phyloP scores from a whole-genome alignment of 192 early-diverging fungal species.

The Thamnidium elegans region DNA sequence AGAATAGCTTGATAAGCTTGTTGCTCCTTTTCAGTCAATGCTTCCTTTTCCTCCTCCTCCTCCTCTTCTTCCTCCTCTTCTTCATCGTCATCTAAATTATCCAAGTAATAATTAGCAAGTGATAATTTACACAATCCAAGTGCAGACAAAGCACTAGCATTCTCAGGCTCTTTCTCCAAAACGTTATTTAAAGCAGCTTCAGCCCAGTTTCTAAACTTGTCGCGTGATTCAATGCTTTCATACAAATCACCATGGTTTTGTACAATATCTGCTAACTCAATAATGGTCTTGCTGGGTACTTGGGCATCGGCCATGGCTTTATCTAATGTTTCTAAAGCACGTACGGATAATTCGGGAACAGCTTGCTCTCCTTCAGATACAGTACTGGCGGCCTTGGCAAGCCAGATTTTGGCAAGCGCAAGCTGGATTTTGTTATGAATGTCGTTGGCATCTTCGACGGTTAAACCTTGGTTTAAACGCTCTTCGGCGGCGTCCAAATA shows the following conservation, averaged over 20 bases:
- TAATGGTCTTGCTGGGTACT: neutral
- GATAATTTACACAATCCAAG: constrained; percentile 28
- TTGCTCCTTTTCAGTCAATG: constrained; percentile 21
- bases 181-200: constrained; percentile 8
- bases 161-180: constrained; percentile 4
- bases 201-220: constrained; percentile 21
- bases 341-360: constrained; percentile 14
- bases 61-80: constrained; percentile 18
- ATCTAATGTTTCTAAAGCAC: constrained; percentile 13
- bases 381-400: constrained; percentile 18
- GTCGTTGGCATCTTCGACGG: neutral
- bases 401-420: constrained; percentile 17
- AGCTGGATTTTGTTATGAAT: constrained; percentile 8
- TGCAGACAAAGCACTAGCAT: constrained; percentile 23
- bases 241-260: constrained; percentile 30
- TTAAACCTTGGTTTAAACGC: constrained; percentile 29
- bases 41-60: constrained; percentile 14
- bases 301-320: neutral
- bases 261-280: constrained; percentile 22
- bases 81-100: constrained; percentile 22
- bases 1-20: constrained; percentile 26
- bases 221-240: constrained; percentile 1
- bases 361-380: constrained; percentile 1
- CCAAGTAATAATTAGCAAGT: constrained; percentile 29
- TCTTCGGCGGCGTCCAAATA: constrained; percentile 38